phyloP scores from a whole-genome alignment of 2,329 filamentous ascomycete species.

The Fusarium sp. region DNA sequence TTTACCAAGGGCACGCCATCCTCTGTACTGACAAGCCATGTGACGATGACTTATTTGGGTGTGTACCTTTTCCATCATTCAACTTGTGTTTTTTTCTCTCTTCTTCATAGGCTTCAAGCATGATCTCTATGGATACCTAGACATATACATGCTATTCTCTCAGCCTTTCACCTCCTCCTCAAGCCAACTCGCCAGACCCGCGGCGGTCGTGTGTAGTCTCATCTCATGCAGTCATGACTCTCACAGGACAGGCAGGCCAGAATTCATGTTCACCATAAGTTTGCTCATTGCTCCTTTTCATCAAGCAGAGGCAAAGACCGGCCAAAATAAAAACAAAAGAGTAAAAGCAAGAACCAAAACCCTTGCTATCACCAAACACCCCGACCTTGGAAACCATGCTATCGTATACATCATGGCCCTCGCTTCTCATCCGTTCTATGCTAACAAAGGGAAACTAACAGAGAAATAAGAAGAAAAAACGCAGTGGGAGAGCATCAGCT shows the following conservation, averaged over 20 bases:
- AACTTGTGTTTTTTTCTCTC: not conserved
- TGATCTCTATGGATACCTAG: constrained; percentile 19
- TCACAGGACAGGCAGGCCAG: not conserved
- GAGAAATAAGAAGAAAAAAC: not conserved
- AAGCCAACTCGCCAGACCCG: not conserved
- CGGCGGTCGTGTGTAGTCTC: constrained; percentile 2
- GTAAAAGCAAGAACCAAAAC: constrained; percentile 14
- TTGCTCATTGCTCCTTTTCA: not conserved
- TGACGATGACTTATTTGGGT: not conserved
- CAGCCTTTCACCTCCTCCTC: not conserved
- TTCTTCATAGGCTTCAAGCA: constrained; percentile 15
- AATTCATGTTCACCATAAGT: not conserved
- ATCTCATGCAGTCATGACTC: constrained; percentile 3
- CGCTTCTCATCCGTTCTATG: constrained; percentile 29
- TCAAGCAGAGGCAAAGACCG: constrained; percentile 4
- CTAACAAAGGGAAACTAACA: not conserved
- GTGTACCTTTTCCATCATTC: not conserved
- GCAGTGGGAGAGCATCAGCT: not conserved
- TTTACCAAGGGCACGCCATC: not conserved
- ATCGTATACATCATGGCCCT: constrained; percentile 44
- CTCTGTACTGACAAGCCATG: too few species aligned
- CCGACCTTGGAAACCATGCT: constrained; percentile 32
- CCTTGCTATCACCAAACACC: constrained; percentile 28
- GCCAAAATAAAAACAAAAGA: constrained; percentile 4
- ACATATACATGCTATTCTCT: constrained; percentile 14